Percentiles rank a stretch among this genome's conserved stretches.
phyloP scores from a whole-genome alignment of 2,329 filamentous ascomycete species.

The Apiospora koreana region DNA sequence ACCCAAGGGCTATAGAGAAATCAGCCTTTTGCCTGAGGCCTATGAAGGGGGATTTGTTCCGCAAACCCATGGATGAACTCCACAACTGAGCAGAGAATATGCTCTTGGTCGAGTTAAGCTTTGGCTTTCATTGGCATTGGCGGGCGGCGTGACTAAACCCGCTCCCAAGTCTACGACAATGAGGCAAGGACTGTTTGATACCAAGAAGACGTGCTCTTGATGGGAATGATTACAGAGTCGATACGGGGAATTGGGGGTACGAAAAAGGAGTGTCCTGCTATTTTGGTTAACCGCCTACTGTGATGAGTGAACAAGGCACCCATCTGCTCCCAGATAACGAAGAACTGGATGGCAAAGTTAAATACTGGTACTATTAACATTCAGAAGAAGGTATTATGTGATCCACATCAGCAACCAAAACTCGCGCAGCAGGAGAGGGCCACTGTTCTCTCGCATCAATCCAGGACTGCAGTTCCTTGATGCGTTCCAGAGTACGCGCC shows the following conservation, averaged over 20 bases:
- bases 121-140: background rate
- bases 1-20: background rate
- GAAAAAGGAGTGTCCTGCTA: background rate
- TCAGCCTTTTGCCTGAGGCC: background rate
- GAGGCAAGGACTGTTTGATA: background rate
- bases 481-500: background rate
- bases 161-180: background rate
- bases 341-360: too few species aligned
- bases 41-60: background rate
- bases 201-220: too few species aligned
- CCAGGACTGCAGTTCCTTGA: background rate
- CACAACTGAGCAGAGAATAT: background rate
- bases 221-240: background rate
- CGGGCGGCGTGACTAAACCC: background rate
- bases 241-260: too few species aligned
- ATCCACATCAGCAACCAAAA: background rate
- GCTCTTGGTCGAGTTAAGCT: background rate
- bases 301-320: background rate
- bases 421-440: background rate
- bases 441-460: background rate
- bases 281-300: background rate
- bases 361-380: background rate
- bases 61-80: background rate
- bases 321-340: background rate
- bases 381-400: background rate